These are phyloP conservation scores for Pseudevernia furfuracea DNA, from an alignment of 495 filamentous ascomycete species.

Conservation along the genomic window DNA sequence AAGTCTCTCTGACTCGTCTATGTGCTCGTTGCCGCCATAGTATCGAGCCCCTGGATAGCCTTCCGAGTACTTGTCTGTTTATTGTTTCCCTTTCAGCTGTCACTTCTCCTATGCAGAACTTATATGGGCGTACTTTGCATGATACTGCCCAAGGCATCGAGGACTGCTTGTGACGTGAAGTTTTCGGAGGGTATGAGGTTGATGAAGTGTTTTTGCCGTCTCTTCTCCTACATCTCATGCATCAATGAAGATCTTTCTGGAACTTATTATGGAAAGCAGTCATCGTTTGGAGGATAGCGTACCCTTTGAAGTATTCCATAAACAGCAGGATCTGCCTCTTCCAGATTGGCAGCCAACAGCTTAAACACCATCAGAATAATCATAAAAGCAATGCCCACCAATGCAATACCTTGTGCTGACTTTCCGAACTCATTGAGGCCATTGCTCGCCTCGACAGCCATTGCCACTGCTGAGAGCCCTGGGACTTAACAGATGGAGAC, in stretches of 20 bases:
- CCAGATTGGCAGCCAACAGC: constrained; percentile 70
- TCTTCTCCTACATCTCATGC: constrained; percentile 65
- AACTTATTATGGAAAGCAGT: background rate
- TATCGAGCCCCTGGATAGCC: constrained; percentile 95
- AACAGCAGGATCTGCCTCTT: constrained; percentile 79
- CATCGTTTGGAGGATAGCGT: constrained; percentile 20
- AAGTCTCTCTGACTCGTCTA: constrained; percentile 80
- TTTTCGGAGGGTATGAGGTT: constrained; percentile 99
- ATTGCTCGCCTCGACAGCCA: constrained; percentile 36
- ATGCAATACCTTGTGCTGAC: constrained; percentile 54
- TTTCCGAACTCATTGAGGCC: constrained; percentile 46
- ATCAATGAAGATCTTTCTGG: background rate
- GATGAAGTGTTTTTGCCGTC: constrained; percentile 91
- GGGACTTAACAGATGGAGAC: background rate
- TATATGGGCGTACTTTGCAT: constrained; percentile 76
- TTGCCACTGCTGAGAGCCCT: constrained; percentile 20
- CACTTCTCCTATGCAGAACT: background rate
- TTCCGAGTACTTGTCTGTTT: constrained; percentile 94
- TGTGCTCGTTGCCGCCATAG: constrained; percentile 94
- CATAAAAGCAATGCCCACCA: constrained; percentile 8
- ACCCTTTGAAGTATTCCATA: constrained; percentile 88
- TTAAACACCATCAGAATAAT: constrained; percentile 33
- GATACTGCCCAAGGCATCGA: constrained; percentile 91
- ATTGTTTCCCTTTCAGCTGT: constrained; percentile 19
- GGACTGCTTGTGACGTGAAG: constrained; percentile 94